These are phyloP conservation scores for Populus nigra DNA, from an alignment of 345 rosid species.

Conservation along the genomic window DNA sequence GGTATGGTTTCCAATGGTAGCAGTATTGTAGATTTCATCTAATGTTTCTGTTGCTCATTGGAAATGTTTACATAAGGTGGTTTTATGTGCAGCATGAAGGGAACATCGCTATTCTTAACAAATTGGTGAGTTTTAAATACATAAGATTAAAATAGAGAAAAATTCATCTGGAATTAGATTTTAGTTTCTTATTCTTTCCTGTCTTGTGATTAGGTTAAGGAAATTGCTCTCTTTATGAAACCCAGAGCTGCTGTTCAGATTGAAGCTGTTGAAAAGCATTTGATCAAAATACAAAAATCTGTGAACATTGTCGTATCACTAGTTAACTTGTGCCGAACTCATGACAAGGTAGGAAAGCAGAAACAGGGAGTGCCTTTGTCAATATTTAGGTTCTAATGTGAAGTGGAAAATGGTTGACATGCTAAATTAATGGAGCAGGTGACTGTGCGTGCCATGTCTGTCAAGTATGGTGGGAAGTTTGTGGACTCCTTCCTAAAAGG, in stretches of 20 bases:
- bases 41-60: constrained; percentile 1
- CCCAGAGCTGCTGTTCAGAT: constrained; percentile 33
- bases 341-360: constrained; percentile 54
- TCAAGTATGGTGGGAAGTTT: constrained; percentile 82
- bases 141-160: constrained; percentile 1
- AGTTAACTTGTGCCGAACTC: constrained; percentile 62
- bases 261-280: constrained; percentile 44
- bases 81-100: constrained; percentile 67
- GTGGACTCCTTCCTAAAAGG: constrained; percentile 79
- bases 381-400: background rate
- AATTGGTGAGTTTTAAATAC: constrained; percentile 46
- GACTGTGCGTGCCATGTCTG: constrained; percentile 66
- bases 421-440: constrained; percentile 42
- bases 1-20: constrained; percentile 42
- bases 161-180: background rate
- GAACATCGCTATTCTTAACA: constrained; percentile 55
- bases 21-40: background rate
- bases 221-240: constrained; percentile 43
- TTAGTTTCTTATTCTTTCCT: background rate
- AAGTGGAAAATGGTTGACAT: constrained; percentile 8
- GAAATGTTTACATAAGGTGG: constrained; percentile 15
- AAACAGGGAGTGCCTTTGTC: background rate
- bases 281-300: constrained; percentile 44
- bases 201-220: constrained; percentile 48
- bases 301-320: constrained; percentile 73